Percentiles rank a stretch among this genome's conserved stretches.
These are phyloP conservation scores for Cerioporus squamosus DNA, from an alignment of 1,284 basidiomycete genomes.

Conservation along the genomic window DNA sequence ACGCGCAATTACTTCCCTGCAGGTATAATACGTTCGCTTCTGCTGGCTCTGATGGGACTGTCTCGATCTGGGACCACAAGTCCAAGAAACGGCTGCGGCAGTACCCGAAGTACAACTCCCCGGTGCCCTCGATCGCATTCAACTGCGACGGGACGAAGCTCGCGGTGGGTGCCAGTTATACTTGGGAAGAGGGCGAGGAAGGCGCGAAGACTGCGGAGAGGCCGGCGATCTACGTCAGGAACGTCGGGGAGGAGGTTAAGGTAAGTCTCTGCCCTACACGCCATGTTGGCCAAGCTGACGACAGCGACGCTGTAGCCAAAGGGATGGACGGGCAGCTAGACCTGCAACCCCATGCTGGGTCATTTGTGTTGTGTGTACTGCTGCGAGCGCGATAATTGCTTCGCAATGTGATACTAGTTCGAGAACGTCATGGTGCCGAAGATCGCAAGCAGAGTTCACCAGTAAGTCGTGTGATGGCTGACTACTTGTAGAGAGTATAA, in stretches of 20 bases:
- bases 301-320: constrained; percentile 28
- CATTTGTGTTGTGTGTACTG: background rate
- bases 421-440: no score
- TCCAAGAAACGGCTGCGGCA: constrained; percentile 95
- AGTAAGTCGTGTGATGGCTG: no score
- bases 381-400: no score
- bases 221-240: constrained; percentile 41
- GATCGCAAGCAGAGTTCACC: no score
- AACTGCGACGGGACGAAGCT: constrained; percentile 83
- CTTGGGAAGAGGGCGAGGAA: constrained; percentile 84
- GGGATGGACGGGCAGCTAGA: constrained; percentile 29
- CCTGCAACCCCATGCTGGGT: background rate
- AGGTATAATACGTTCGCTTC: constrained; percentile 96
- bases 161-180: constrained; percentile 85
- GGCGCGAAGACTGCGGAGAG: constrained; percentile 55
- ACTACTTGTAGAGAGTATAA: no score
- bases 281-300: background rate
- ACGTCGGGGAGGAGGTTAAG: constrained; percentile 61
- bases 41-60: constrained; percentile 89
- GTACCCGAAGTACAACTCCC: constrained; percentile 78
- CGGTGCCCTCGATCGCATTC: constrained; percentile 80
- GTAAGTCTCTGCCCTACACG: constrained; percentile 25
- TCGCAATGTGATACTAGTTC: no score
- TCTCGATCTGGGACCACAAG: constrained; percentile 96
- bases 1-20: background rate